Percentiles rank a stretch among this genome's conserved stretches.
phyloP scores from a whole-genome alignment of 202 grass and related monocot genomes.

The Hordeum pubiflorum region DNA sequence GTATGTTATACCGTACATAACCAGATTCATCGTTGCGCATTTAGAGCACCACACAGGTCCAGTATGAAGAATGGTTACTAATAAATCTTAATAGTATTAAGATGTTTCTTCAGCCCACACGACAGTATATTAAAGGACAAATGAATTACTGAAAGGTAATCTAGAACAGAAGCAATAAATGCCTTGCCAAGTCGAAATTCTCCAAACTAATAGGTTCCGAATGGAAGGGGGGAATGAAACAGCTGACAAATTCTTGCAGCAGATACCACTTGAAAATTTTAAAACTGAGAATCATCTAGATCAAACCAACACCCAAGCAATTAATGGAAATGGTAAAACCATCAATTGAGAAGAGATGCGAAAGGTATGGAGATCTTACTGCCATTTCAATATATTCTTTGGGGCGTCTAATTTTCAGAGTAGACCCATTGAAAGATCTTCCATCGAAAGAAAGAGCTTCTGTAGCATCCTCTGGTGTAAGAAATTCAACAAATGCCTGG shows the following conservation, averaged over 20 bases:
- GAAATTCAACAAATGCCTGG: slow-evolving; percentile 92
- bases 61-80: not conserved
- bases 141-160: not conserved
- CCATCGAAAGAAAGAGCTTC: slow-evolving; percentile 87
- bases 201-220: not conserved
- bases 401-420: slow-evolving; percentile 83
- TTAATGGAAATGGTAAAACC: slow-evolving; percentile 11
- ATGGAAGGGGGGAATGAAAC: not conserved
- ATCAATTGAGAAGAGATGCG: slow-evolving; percentile 7
- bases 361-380: slow-evolving; percentile 56
- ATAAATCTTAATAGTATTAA: slow-evolving; percentile 4
- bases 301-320: slow-evolving; percentile 7
- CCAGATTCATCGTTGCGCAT: not conserved
- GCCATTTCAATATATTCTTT: slow-evolving; percentile 78
- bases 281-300: not conserved
- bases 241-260: slow-evolving; percentile 3
- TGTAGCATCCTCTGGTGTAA: slow-evolving; percentile 94
- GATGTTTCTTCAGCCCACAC: slow-evolving; percentile 2
- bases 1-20: not conserved
- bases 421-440: slow-evolving; percentile 51
- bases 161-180: not conserved
- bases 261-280: not conserved
- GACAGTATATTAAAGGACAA: not conserved
- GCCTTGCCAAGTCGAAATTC: not conserved
- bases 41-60: slow-evolving; percentile 1